A percentile compares a stretch with the other conserved stretches of the same genome.
Conservation (phyloP, 129 eudicot species). For the Flaveria robusta region DNA sequence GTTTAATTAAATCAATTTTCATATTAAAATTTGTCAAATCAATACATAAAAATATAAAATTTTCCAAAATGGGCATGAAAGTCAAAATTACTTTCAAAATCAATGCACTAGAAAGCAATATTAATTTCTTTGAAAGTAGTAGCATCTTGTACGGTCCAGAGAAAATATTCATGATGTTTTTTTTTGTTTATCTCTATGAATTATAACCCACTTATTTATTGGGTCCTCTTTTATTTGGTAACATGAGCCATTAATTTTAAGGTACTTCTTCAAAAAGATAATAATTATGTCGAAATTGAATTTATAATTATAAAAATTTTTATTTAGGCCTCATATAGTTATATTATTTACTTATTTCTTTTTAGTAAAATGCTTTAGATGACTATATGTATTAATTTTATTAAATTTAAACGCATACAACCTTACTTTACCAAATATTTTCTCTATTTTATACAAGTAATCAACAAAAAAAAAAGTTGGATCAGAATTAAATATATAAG, state of each 20-base stretch:
- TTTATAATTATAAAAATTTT: neutral
- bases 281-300: neutral
- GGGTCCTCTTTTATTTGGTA: slow-evolving; percentile 2
- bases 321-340: no score
- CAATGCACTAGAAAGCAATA: neutral
- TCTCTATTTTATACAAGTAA: no score
- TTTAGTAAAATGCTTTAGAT: no score
- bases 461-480: no score
- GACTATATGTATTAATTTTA: no score
- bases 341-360: no score
- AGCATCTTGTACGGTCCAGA: slow-evolving; percentile 26
- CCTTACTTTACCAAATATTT: no score
- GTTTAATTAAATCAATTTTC: neutral
- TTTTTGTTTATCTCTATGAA: slow-evolving; percentile 19
- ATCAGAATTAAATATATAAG: no score
- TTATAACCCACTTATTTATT: slow-evolving; percentile 8
- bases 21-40: slow-evolving; percentile 8
- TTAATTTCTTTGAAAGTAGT: slow-evolving; percentile 20
- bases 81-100: slow-evolving; percentile 26
- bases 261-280: neutral
- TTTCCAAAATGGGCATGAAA: slow-evolving; percentile 19
- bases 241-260: neutral
- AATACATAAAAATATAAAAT: neutral
- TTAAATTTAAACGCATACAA: no score
- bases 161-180: neutral